Conservation (phyloP, 129 eudicot species). For the Centrapalus pauciflorus region DNA sequence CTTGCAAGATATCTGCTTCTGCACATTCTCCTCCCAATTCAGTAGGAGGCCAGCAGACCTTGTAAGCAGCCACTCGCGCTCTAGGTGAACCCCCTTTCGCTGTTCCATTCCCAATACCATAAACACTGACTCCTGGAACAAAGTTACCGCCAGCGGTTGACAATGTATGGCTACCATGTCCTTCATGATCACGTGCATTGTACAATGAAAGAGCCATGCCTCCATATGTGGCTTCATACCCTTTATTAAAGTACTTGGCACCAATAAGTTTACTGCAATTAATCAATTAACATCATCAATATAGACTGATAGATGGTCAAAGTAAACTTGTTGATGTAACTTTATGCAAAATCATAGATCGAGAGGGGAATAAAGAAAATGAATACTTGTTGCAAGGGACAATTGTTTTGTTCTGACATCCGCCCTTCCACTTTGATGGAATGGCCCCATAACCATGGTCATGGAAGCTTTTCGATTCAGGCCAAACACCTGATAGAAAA, state of each 20-base stretch:
- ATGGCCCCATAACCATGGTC: slow-evolving; percentile 51
- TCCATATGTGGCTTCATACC: slow-evolving; percentile 22
- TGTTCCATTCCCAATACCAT: slow-evolving; percentile 43
- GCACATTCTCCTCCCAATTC: slow-evolving; percentile 26
- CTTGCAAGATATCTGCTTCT: slow-evolving; percentile 61
- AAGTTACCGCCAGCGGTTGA: slow-evolving; percentile 89
- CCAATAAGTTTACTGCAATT: slow-evolving; percentile 80
- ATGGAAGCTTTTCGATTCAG: slow-evolving; percentile 74
- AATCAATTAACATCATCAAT: background rate
- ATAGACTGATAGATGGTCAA: background rate
- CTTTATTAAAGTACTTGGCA: slow-evolving; percentile 75
- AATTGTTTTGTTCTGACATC: slow-evolving; percentile 42
- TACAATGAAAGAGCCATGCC: background rate
- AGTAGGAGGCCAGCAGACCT: slow-evolving; percentile 61
- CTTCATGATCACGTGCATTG: slow-evolving; percentile 54
- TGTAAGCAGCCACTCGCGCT: slow-evolving; percentile 87
- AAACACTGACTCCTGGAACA: slow-evolving; percentile 46
- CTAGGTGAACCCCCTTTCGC: slow-evolving; percentile 86
- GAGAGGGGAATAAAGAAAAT: background rate
- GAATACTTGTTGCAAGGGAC: slow-evolving; percentile 71
- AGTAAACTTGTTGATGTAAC: background rate
- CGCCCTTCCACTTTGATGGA: slow-evolving; percentile 84
- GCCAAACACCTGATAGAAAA: slow-evolving; percentile 63
- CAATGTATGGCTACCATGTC: slow-evolving; percentile 86
- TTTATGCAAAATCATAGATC: background rate